These are phyloP conservation scores for Miamiensis avidus DNA, from an alignment of 169 alveolate species.

Conservation along the genomic window DNA sequence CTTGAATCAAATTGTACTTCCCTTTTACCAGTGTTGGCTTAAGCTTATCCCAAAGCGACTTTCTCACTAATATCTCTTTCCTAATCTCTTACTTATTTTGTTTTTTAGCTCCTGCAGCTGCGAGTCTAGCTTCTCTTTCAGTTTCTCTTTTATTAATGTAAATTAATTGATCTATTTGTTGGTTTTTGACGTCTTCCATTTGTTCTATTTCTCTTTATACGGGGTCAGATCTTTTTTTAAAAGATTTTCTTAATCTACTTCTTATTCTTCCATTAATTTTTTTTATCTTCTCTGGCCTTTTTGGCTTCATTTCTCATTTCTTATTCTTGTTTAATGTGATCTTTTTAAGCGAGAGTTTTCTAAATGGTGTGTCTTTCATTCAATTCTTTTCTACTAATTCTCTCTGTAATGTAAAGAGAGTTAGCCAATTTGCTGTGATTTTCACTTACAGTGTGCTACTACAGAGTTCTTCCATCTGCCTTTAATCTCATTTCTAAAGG, in stretches of 20 bases:
- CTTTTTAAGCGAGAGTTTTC: constrained; percentile 75
- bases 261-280: constrained; percentile 3
- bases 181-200: constrained; percentile 91
- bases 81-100: constrained; percentile 84
- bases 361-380: constrained; percentile 92
- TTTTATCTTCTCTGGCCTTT: constrained; percentile 52
- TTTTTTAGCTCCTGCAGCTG: constrained; percentile 82
- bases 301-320: constrained; percentile 87
- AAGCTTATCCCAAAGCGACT: constrained; percentile 93
- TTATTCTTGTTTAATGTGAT: constrained; percentile 76
- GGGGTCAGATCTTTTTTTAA: constrained; percentile 16
- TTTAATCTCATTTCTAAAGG: constrained; percentile 97
- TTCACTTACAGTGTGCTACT: constrained; percentile 86
- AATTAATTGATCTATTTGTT: constrained; percentile 84
- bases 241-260: background rate
- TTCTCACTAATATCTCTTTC: constrained; percentile 94
- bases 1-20: constrained; percentile 87
- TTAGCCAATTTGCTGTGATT: constrained; percentile 95
- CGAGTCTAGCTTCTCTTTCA: constrained; percentile 77
- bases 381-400: constrained; percentile 96
- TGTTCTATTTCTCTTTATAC: constrained; percentile 86
- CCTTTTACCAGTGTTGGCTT: constrained; percentile 63
- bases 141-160: constrained; percentile 74
- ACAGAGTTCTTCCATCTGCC: constrained; percentile 96
- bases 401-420: constrained; percentile 94